Evolutionary conservation across 257 asterid species (phyloP).

Genomic region (Nicotiana attenuata): DNA sequence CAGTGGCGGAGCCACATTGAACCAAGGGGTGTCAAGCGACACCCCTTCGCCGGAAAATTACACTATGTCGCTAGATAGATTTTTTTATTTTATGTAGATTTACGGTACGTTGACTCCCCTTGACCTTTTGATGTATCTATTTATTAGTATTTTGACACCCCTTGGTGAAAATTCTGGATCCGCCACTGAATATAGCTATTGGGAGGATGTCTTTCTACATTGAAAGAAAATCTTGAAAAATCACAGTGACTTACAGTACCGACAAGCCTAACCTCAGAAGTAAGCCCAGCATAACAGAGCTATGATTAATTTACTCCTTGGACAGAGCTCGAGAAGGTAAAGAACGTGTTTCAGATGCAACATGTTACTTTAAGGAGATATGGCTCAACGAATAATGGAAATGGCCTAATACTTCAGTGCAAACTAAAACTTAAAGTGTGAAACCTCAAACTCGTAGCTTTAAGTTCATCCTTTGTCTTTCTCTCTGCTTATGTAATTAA

Average conservation of each 20-base stretch:
- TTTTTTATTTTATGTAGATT: too few relatives aligned
- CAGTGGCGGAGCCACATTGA: too few relatives aligned
- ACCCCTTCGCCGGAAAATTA: too few relatives aligned
- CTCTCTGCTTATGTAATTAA: neutral
- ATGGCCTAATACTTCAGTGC: neutral
- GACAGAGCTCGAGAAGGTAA: neutral
- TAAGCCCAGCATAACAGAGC: neutral
- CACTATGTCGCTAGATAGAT: too few relatives aligned
- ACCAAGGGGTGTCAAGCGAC: too few relatives aligned
- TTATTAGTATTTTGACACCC: too few relatives aligned
- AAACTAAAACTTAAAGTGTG: neutral
- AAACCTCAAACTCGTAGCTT: neutral
- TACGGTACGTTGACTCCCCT: too few relatives aligned
- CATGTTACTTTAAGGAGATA: neutral
- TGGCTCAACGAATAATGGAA: neutral
- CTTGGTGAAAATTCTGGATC: too few relatives aligned
- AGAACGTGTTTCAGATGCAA: neutral
- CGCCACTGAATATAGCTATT: neutral
- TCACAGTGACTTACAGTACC: neutral
- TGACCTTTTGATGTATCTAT: too few relatives aligned
- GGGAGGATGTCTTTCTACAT: neutral
- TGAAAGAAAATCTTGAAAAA: neutral
- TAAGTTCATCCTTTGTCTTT: neutral
- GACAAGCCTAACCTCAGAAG: slow-evolving; percentile 2
- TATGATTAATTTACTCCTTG: neutral